phyloP scores from a whole-genome alignment of 169 alveolate genomes.

The Plasmodium gonderi region DNA sequence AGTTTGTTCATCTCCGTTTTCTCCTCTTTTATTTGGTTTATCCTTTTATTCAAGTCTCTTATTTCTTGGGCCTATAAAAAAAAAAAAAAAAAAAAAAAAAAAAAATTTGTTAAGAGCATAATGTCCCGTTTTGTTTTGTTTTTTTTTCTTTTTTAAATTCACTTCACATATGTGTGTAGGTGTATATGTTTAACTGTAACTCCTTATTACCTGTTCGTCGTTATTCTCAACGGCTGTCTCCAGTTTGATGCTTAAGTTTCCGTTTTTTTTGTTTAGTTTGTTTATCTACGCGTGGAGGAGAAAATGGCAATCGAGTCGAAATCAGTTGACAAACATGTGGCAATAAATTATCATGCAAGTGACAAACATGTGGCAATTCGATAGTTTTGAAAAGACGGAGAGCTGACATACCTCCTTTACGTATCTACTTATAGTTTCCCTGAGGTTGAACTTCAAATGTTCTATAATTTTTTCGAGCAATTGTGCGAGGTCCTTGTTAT shows the following conservation, averaged over 20 bases:
- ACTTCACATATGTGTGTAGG: neutral
- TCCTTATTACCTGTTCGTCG: slow-evolving; percentile 49
- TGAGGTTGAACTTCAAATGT: slow-evolving; percentile 37
- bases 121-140: neutral
- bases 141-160: neutral
- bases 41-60: slow-evolving; percentile 58
- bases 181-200: neutral
- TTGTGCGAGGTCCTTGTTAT: slow-evolving; percentile 17
- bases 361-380: neutral
- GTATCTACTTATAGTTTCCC: slow-evolving; percentile 10
- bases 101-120: neutral
- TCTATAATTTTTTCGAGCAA: slow-evolving; percentile 51
- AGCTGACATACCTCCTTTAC: slow-evolving; percentile 21
- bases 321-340: too few relatives aligned
- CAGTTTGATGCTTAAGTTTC: slow-evolving; percentile 12
- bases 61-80: slow-evolving; percentile 52
- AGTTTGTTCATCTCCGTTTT: slow-evolving; percentile 57
- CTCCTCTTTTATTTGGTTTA: slow-evolving; percentile 26
- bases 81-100: neutral
- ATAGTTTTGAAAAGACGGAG: neutral
- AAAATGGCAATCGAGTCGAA: neutral
- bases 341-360: neutral
- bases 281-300: slow-evolving; percentile 8
- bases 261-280: slow-evolving; percentile 10
- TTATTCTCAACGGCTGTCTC: slow-evolving; percentile 64